phyloP scores from a whole-genome alignment of 2,329 filamentous ascomycete genomes.

The Claviceps quebecensis region DNA sequence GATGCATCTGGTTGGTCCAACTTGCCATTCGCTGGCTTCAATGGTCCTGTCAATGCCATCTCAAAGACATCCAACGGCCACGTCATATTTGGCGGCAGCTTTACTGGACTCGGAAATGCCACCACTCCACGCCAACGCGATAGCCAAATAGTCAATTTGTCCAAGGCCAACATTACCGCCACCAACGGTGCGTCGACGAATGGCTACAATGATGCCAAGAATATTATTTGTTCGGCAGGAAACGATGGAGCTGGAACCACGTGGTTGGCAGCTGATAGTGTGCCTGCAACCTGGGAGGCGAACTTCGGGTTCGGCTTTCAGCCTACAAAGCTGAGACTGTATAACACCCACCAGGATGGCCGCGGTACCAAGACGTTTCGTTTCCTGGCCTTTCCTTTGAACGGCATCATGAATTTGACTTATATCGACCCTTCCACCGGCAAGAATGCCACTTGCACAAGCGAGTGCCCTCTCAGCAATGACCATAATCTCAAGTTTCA shows the following conservation, averaged over 20 bases:
- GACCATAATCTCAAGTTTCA: conserved; percentile 55
- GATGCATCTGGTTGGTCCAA: conserved; percentile 56
- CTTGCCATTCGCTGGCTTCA: conserved; percentile 85
- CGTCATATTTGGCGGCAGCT: conserved; percentile 83
- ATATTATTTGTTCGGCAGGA: conserved; percentile 63
- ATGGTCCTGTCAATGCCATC: conserved; percentile 81
- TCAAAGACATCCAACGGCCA: conserved; percentile 65
- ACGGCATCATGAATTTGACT: conserved; percentile 92
- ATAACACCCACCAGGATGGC: conserved; percentile 74
- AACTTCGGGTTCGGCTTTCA: conserved; percentile 71
- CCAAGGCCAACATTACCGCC: conserved; percentile 58
- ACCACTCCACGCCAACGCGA: conserved; percentile 53
- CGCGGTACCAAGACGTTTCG: conserved; percentile 81
- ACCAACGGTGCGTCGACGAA: conserved; percentile 44
- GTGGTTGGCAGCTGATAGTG: conserved; percentile 63
- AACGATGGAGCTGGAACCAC: conserved; percentile 59
- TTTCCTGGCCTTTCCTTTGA: conserved; percentile 70
- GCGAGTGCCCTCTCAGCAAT: conserved; percentile 69
- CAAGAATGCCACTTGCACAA: conserved; percentile 58
- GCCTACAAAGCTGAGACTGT: conserved; percentile 74
- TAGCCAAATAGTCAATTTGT: conserved; percentile 71
- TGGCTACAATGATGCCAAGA: conserved; percentile 62
- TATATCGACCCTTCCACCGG: conserved; percentile 66
- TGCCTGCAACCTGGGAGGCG: conserved; percentile 70
- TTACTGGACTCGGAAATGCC: conserved; percentile 76